These are phyloP conservation scores for Tripterygium wilfordii DNA, from an alignment of 177 flowering plant genomes.

Conservation along the genomic window DNA sequence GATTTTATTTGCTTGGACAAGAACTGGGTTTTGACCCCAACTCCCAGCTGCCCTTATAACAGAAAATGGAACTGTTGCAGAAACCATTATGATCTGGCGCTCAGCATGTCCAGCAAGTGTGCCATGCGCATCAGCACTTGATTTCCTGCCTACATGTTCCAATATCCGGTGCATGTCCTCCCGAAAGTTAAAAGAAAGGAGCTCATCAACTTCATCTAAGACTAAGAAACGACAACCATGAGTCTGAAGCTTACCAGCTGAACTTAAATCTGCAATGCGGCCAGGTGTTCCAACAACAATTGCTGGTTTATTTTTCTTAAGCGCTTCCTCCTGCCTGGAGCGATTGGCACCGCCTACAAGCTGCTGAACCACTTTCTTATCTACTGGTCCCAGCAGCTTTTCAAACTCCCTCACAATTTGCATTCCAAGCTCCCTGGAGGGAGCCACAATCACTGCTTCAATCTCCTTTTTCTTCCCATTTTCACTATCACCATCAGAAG, in stretches of 20 bases:
- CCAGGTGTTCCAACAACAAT: conserved; percentile 98
- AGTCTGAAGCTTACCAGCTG: conserved; percentile 84
- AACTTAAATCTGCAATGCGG: conserved; percentile 92
- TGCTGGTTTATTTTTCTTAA: conserved; percentile 85
- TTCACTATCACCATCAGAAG: conserved; percentile 17
- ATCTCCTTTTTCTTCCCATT: conserved; percentile 42
- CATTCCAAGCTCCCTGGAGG: conserved; percentile 95
- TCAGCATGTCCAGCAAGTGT: conserved; percentile 28
- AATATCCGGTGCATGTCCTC: conserved; percentile 89
- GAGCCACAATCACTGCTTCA: conserved; percentile 89
- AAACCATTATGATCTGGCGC: conserved; percentile 85
- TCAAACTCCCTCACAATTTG: conserved; percentile 97
- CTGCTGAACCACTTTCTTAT: conserved; percentile 81
- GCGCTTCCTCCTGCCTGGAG: conserved; percentile 93
- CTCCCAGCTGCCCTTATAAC: conserved; percentile 86
- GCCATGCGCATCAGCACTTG: conserved; percentile 35
- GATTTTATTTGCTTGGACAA: conserved; percentile 74
- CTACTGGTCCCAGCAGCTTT: conserved; percentile 67
- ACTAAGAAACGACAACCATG: conserved; percentile 84
- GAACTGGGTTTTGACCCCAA: conserved; percentile 82
- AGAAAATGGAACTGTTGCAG: conserved; percentile 91
- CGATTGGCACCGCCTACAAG: conserved; percentile 96
- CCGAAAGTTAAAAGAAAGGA: conserved; percentile 84
- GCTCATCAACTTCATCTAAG: conserved; percentile 91
- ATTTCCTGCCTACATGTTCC: conserved; percentile 74